These are phyloP conservation scores for Tolypocladium sp. DNA, from an alignment of 2,329 filamentous ascomycete species.

Conservation along the genomic window DNA sequence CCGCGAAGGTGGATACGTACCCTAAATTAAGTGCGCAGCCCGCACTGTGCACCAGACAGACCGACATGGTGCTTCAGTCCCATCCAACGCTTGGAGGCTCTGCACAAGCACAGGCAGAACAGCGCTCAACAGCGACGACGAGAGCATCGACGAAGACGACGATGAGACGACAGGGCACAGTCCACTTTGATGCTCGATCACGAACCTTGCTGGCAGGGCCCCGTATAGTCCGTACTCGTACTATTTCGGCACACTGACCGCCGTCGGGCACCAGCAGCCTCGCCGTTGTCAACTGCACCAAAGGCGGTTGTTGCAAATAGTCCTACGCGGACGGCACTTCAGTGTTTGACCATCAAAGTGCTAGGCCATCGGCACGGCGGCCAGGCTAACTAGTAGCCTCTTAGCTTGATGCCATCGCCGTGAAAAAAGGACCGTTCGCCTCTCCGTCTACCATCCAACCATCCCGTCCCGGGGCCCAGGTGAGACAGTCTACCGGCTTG, in stretches of 20 bases:
- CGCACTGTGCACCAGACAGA: background rate
- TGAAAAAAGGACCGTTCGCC: no score
- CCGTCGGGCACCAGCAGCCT: no score
- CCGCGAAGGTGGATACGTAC: background rate
- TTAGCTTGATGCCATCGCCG: no score
- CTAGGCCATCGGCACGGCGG: background rate
- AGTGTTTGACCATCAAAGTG: no score
- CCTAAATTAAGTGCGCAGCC: background rate
- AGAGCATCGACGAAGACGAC: background rate
- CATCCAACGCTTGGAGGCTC: background rate
- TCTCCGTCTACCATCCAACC: background rate
- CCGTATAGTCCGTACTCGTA: background rate
- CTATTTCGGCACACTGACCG: no score
- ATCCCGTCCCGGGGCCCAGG: background rate
- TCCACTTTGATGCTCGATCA: background rate
- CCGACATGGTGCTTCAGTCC: no score
- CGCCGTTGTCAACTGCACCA: no score
- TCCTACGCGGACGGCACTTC: no score
- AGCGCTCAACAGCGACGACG: background rate
- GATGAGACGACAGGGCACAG: background rate
- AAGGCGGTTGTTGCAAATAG: no score
- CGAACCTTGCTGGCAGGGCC: background rate
- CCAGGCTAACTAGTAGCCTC: background rate
- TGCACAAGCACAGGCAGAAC: background rate
- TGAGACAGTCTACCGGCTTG: background rate